Base-by-base conservation (phyloP, 208 protist genomes). In the Crithidia sp. region DNA sequence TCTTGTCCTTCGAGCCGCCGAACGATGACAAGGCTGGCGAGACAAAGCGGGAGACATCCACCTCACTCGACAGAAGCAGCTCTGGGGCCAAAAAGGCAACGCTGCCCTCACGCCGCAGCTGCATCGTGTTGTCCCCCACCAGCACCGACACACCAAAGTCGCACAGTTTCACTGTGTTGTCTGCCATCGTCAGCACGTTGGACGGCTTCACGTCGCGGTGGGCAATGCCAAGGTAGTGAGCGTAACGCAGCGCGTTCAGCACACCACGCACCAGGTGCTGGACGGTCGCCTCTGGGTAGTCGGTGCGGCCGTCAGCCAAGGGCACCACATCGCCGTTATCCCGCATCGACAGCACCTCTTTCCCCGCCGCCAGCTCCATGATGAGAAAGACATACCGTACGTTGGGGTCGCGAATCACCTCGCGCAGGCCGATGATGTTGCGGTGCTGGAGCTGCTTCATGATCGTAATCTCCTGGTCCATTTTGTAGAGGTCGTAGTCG, bases 341-440 rank as follows among this genome's bases (percentile, higher is more conserved):
- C 7, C 47, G 49, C 71, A 91, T 69, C 14, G 78, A 64, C 73
- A 89, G 78, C 50, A 89, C 77, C 61, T 85, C 85, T 13, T 81
- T 79, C 12, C 72, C 39, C 60, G 86, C 88, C 7, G 88, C 88
- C 54, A 97, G 94, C 77, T 98, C 94, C 17, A 98, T 57, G 12
- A 98, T 64, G 59, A 92, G 66, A 68, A 96, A 97, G 47, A 98
- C 75, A 52, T 95, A 92, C 49, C 94, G 85, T 41, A 74, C 76
- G 12, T 53, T 40, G 17, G 90, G 90, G 73, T 98, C 96, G 67
- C 98, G 90, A 39, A 98, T 96, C 0, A 99, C 94, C 78, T 99
- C 97, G 49, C 85, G 84, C 37, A 98, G 85, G 16, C 82, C 71
- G 7, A 98, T 81, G 53, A 98, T 91, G 81, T 98, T 98, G 7